Percentiles rank a stretch among this genome's conserved stretches.
Evolutionary conservation across 768 basidiomycete species (phyloP).

Genomic region (Termitomyces heimii): DNA sequence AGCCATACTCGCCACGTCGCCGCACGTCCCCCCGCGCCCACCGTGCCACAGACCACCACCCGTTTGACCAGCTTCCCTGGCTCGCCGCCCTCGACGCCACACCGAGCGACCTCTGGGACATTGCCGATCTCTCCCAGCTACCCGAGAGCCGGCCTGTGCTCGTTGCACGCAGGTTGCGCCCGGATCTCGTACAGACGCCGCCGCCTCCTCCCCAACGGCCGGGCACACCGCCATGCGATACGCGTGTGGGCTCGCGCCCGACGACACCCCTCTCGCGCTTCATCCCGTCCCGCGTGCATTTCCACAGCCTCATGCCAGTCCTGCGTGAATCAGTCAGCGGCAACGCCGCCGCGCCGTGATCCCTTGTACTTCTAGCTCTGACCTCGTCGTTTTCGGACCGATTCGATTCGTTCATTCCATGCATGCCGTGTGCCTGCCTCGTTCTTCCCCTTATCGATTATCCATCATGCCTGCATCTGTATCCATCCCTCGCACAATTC

Average conservation of each 20-base stretch:
- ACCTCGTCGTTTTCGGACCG: not conserved
- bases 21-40: slow-evolving; percentile 12
- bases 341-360: no score
- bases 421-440: not conserved
- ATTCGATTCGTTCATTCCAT: not conserved
- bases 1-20: slow-evolving; percentile 8
- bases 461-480: not conserved
- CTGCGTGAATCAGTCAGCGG: slow-evolving; percentile 29
- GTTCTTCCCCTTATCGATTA: not conserved
- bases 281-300: slow-evolving; percentile 43
- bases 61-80: slow-evolving; percentile 66
- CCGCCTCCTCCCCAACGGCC: not conserved
- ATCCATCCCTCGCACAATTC: not conserved
- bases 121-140: slow-evolving; percentile 65
- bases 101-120: slow-evolving; percentile 41
- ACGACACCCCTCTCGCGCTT: slow-evolving; percentile 32
- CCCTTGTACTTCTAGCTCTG: slow-evolving; percentile 29
- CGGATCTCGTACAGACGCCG: slow-evolving; percentile 24
- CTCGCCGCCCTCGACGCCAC: slow-evolving; percentile 51
- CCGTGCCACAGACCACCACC: slow-evolving; percentile 19
- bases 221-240: not conserved
- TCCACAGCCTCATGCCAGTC: slow-evolving; percentile 61
- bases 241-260: not conserved
- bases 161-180: slow-evolving; percentile 49
- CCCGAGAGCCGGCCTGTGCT: slow-evolving; percentile 39